Base-by-base conservation (phyloP, 768 basidiomycete species). In the Infundibulicybe gibba region DNA sequence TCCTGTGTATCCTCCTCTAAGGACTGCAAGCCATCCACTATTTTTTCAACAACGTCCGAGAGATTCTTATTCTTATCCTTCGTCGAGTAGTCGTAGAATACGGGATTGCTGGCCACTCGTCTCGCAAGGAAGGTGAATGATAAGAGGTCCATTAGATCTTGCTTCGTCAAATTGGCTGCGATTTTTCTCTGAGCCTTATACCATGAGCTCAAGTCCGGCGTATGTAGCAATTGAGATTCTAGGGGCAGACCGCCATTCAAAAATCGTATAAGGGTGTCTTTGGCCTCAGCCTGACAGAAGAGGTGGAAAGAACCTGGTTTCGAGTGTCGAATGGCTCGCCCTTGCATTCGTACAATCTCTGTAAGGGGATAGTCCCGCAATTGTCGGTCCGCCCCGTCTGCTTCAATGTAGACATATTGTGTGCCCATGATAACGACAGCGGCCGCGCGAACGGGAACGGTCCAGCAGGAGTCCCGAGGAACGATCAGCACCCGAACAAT, bases 271-370 rank as follows among this genome's bases (percentile, higher is more conserved):
- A 92, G 84, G 12, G 85, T 85, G 51, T 92, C 89, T 50, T 82
- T 80, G 41, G 85, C 80, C 61, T 97, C 94, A 5, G 82, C 73
- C 54, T 93, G 94, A 63, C 95, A 97, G 60, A 99, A 89, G 40
- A 98, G 66, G 57, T 87, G 74, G 68, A 95, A 94, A 47, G 76
- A 75, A 0, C 90, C 87, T 0, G 69, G 54, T 9, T 71, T 73
- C 1, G 72, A 66, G 52, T 83, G 81, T 45, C 76, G 77, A 11
- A 92, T 77, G 3, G 94, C 94, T 30, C 82, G 79, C 45, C 90
- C 81, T 64, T 98, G 94, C 94, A 99, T 98, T 48, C 81, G 83
- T 43, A 89, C 82, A 32, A 99, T 66, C 55, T 98, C 94, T 15
- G 80, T 73, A 32, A 95, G 68, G 0, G 71, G 70, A 63, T 98